These are phyloP conservation scores for Phialocephala sp. DNA, from an alignment of 2,329 filamentous ascomycete genomes.

Conservation along the genomic window DNA sequence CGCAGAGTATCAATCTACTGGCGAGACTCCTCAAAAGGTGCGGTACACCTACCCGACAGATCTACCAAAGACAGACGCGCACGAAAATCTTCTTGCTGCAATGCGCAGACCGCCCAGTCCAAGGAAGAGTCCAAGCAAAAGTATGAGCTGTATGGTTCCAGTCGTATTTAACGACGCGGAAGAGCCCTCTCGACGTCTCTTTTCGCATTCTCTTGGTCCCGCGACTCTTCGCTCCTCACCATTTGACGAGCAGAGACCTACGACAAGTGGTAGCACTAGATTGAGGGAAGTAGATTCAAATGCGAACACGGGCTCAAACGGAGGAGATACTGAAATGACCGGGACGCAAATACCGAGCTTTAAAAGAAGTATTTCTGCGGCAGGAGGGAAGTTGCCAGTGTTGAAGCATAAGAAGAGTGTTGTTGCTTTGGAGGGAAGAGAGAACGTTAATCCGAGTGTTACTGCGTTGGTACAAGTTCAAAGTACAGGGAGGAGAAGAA, in stretches of 20 bases:
- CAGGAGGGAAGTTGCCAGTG: conserved; percentile 50
- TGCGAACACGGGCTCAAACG: conserved; percentile 42
- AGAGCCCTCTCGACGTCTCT: neutral
- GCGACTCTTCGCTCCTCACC: conserved; percentile 14
- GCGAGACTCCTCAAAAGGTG: conserved; percentile 81
- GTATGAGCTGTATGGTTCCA: conserved; percentile 42
- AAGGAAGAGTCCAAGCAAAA: conserved; percentile 39
- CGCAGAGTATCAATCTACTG: conserved; percentile 83
- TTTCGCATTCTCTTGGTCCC: conserved; percentile 30
- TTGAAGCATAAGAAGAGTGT: conserved; percentile 47
- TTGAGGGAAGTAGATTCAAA: conserved; percentile 57
- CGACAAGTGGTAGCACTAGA: conserved; percentile 45
- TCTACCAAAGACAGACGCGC: conserved; percentile 76
- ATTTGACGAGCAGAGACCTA: conserved; percentile 31
- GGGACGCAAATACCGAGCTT: conserved; percentile 30
- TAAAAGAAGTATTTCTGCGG: conserved; percentile 38
- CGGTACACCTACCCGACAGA: conserved; percentile 81
- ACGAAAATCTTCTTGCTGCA: conserved; percentile 60
- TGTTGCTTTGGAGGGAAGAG: conserved; percentile 50
- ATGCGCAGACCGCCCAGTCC: conserved; percentile 45
- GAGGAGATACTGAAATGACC: conserved; percentile 6
- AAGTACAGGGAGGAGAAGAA: conserved; percentile 40
- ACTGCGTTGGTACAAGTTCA: conserved; percentile 27
- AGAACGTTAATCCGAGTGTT: conserved; percentile 44
- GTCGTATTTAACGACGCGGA: conserved; percentile 43